Percentiles rank a stretch among this genome's conserved stretches.
Conservation (phyloP, 2,329 filamentous ascomycete genomes). For the Cryphonectria radicalis region DNA sequence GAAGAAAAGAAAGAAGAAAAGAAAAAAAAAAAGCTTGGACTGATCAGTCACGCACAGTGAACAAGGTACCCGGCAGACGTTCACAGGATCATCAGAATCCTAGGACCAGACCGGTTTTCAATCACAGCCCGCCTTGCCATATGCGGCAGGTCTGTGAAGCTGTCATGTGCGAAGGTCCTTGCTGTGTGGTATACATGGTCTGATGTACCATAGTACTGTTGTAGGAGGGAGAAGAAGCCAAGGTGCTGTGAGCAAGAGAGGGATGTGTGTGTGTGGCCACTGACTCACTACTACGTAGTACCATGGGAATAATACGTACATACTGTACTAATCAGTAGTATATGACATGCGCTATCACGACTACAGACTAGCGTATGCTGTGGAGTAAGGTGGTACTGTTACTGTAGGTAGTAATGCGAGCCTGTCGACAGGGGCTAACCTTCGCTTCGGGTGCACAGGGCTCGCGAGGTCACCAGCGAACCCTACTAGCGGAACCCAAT, state of each 20-base stretch:
- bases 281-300: neutral
- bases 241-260: neutral
- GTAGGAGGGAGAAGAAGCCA: neutral
- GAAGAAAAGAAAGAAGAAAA: neutral
- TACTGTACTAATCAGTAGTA: neutral
- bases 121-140: neutral
- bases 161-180: neutral
- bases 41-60: neutral
- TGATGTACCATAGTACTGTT: neutral
- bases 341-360: neutral
- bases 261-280: neutral
- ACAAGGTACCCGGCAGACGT: neutral
- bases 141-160: conserved; percentile 2
- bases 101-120: neutral
- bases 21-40: neutral
- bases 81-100: neutral
- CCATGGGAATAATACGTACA: neutral
- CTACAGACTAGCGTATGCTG: neutral
- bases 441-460: conserved; percentile 2
- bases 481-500: conserved; percentile 16
- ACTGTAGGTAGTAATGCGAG: neutral
- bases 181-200: neutral
- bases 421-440: conserved; percentile 1
- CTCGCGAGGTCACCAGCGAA: neutral
- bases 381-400: neutral